These are phyloP conservation scores for Akanthomyces muscarius DNA, from an alignment of 2,329 filamentous ascomycete species.

Conservation along the genomic window DNA sequence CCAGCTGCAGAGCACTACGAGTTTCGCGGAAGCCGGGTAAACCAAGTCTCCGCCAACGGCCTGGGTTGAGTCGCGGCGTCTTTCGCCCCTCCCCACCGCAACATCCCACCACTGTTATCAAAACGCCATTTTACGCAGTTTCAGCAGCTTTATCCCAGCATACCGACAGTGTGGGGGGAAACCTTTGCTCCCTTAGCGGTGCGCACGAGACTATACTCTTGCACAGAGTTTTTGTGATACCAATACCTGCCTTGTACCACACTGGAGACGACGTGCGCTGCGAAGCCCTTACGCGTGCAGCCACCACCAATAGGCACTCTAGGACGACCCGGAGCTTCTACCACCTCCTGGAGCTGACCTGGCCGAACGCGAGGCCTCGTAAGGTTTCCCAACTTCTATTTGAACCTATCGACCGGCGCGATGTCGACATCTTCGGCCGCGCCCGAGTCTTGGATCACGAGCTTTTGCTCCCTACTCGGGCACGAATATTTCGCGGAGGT, in stretches of 20 bases:
- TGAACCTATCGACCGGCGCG: constrained; percentile 18
- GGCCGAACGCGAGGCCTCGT: constrained; percentile 1
- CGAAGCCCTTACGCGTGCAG: constrained; percentile 8
- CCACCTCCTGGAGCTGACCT: not conserved
- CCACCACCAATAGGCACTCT: not conserved
- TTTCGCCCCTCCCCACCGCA: constrained; percentile 19
- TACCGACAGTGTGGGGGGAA: not conserved
- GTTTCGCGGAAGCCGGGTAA: constrained; percentile 16
- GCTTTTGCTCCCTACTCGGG: constrained; percentile 90
- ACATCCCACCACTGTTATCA: constrained; percentile 16
- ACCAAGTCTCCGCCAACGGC: constrained; percentile 15
- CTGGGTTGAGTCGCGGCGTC: constrained; percentile 2
- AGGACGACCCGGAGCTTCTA: not conserved
- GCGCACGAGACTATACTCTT: constrained; percentile 3
- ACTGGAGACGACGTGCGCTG: constrained; percentile 13
- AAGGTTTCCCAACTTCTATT: not conserved
- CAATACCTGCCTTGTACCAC: not conserved
- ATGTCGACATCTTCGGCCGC: constrained; percentile 60
- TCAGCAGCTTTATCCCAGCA: constrained; percentile 16
- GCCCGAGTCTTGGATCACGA: constrained; percentile 93
- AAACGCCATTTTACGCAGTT: constrained; percentile 15
- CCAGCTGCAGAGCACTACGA: not conserved
- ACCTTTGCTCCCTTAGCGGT: not conserved
- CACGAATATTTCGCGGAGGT: constrained; percentile 99
- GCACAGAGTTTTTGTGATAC: not conserved